A percentile compares a stretch with the other conserved stretches of the same genome.
These are phyloP conservation scores for Triticum timopheevii DNA, from an alignment of 176 grass and related monocot species.

Conservation along the genomic window DNA sequence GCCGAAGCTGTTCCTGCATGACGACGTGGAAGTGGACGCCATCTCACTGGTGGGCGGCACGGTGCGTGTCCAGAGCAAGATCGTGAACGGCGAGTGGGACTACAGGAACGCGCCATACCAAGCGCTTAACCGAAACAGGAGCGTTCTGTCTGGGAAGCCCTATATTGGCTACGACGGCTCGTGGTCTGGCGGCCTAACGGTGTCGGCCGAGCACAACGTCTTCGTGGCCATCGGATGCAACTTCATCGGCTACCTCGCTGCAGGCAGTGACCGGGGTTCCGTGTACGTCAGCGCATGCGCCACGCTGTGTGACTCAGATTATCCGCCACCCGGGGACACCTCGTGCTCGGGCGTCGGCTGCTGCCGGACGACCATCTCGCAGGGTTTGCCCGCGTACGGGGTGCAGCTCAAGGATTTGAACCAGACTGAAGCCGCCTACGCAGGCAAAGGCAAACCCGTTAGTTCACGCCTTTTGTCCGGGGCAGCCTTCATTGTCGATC, in stretches of 20 bases:
- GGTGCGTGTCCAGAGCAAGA: background rate
- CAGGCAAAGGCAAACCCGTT: too few relatives aligned
- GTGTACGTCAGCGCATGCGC: background rate
- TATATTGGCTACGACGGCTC: background rate
- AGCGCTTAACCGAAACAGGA: background rate
- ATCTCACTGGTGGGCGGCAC: slow-evolving; percentile 5
- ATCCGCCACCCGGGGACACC: background rate
- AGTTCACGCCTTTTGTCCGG: too few relatives aligned
- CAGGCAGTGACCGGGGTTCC: background rate
- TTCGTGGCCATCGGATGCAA: slow-evolving; percentile 20
- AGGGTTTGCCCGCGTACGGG: background rate
- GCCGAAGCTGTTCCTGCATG: background rate
- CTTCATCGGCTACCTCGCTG: background rate
- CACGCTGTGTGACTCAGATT: background rate
- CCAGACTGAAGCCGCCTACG: background rate
- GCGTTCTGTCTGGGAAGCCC: background rate
- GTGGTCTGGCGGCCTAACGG: background rate
- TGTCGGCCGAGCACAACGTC: slow-evolving; percentile 16
- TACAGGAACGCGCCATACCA: background rate
- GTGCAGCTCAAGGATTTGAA: background rate
- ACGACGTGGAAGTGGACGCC: background rate
- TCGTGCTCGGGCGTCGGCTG: background rate
- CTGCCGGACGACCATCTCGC: background rate
- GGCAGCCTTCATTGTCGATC: background rate
- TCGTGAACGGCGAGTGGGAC: background rate